Conservation (phyloP, 2,329 filamentous ascomycete genomes). For the Didymella arachidicola region DNA sequence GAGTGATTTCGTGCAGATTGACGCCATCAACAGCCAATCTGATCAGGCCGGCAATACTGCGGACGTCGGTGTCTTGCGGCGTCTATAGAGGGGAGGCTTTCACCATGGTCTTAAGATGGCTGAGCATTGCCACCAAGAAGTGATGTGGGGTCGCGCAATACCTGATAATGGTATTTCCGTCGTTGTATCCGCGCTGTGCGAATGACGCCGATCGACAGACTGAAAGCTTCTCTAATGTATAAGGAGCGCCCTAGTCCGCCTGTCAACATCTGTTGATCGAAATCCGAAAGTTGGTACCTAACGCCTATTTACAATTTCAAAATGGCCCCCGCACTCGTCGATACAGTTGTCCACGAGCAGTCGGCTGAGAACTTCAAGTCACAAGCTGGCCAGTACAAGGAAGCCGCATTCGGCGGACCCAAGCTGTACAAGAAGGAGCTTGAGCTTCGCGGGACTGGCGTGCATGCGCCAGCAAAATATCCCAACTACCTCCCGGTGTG, state of each 20-base stretch:
- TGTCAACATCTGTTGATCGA: background rate
- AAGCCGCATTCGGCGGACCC: slow-evolving; percentile 54
- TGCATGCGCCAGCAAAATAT: slow-evolving; percentile 67
- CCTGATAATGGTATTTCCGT: slow-evolving; percentile 13
- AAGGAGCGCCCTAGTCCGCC: slow-evolving; percentile 14
- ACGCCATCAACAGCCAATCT: slow-evolving; percentile 33
- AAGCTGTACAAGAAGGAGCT: slow-evolving; percentile 57
- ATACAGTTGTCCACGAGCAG: slow-evolving; percentile 39
- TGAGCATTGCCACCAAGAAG: slow-evolving; percentile 17
- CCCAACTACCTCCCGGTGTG: slow-evolving; percentile 77
- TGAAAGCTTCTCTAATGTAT: slow-evolving; percentile 20
- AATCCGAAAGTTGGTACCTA: background rate
- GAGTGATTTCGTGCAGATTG: slow-evolving; percentile 43
- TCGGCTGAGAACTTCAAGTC: slow-evolving; percentile 40
- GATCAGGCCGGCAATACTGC: slow-evolving; percentile 32
- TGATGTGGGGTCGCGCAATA: slow-evolving; percentile 25
- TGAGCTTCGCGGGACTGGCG: slow-evolving; percentile 62
- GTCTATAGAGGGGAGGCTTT: slow-evolving; percentile 18
- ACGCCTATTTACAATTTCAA: background rate
- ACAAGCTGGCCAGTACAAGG: slow-evolving; percentile 50
- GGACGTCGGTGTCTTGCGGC: slow-evolving; percentile 16
- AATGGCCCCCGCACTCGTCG: slow-evolving; percentile 57
- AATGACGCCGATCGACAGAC: slow-evolving; percentile 8
- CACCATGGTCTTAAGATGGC: slow-evolving; percentile 9
- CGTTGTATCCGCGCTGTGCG: slow-evolving; percentile 7